phyloP scores from a whole-genome alignment of 2,329 filamentous ascomycete species.

The Zasmidium citrigriseum region DNA sequence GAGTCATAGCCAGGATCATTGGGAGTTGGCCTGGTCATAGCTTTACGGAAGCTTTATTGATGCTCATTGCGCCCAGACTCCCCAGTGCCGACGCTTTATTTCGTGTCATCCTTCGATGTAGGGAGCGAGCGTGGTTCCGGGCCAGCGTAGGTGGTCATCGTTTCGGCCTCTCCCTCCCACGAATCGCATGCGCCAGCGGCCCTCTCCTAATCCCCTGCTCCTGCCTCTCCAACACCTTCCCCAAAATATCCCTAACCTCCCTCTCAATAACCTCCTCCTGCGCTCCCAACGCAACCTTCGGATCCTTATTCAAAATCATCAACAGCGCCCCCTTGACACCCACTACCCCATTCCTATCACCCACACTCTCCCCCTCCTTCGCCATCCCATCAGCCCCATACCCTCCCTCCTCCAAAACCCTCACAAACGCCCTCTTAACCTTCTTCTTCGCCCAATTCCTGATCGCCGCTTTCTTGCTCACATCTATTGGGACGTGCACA shows the following conservation, averaged over 20 bases:
- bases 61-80: too few species aligned
- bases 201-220: background rate
- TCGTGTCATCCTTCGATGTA: too few species aligned
- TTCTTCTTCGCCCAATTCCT: conserved; percentile 48
- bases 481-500: conserved; percentile 36
- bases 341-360: background rate
- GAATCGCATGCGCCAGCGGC: too few species aligned
- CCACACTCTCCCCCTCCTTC: background rate
- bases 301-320: conserved; percentile 19
- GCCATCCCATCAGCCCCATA: conserved; percentile 40
- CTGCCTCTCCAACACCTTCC: conserved; percentile 6
- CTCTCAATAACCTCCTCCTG: conserved; percentile 17
- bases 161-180: too few species aligned
- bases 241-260: conserved; percentile 9
- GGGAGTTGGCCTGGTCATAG: too few species aligned
- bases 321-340: conserved; percentile 19
- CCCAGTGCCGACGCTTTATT: too few species aligned
- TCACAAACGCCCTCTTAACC: conserved; percentile 46
- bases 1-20: too few species aligned
- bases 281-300: conserved; percentile 17
- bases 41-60: too few species aligned
- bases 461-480: conserved; percentile 46
- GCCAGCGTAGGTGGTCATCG: too few species aligned
- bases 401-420: conserved; percentile 49
- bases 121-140: too few species aligned